Evolutionary conservation across 1,139 yeast species (phyloP).

Genomic region (Geotrichum europaeum): DNA sequence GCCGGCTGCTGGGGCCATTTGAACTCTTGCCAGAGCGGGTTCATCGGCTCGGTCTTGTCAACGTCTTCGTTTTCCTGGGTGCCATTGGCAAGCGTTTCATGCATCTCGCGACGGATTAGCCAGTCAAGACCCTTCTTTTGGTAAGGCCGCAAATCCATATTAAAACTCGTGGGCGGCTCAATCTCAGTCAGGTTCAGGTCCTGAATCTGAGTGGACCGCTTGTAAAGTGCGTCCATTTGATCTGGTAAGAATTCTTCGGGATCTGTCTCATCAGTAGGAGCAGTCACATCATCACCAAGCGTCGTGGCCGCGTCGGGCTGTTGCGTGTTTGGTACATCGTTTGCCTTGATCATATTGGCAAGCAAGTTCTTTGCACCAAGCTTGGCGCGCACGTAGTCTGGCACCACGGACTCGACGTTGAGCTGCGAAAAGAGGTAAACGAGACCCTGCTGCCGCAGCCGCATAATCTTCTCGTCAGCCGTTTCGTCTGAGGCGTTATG

Average conservation of each 20-base stretch:
- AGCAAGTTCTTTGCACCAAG: conserved; percentile 20
- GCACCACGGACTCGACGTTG: conserved; percentile 28
- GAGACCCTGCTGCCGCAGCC: conserved; percentile 55
- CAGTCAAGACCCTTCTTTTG: conserved; percentile 78
- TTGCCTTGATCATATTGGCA: conserved; percentile 23
- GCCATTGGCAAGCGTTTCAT: conserved; percentile 49
- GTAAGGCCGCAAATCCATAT: conserved; percentile 55
- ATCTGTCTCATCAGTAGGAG: conserved; percentile 27
- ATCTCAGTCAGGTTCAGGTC: conserved; percentile 51
- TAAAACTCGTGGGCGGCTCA: conserved; percentile 57
- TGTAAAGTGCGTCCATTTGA: conserved; percentile 71
- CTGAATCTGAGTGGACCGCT: conserved; percentile 46
- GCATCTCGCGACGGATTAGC: conserved; percentile 53
- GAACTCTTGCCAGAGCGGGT: conserved; percentile 82
- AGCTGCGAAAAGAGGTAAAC: conserved; percentile 51
- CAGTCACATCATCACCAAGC: conserved; percentile 18
- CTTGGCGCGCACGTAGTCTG: conserved; percentile 24
- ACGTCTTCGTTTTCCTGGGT: conserved; percentile 27
- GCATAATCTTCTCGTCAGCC: conserved; percentile 46
- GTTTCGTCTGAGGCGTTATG: conserved; percentile 42
- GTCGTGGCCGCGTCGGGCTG: conserved; percentile 16
- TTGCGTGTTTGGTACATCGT: conserved; percentile 31
- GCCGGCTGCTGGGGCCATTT: conserved; percentile 57
- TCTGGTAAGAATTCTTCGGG: conserved; percentile 52
- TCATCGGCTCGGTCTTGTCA: conserved; percentile 49